Base-by-base conservation (phyloP, 768 basidiomycete species). In the Neoboletus brunneissimus region DNA sequence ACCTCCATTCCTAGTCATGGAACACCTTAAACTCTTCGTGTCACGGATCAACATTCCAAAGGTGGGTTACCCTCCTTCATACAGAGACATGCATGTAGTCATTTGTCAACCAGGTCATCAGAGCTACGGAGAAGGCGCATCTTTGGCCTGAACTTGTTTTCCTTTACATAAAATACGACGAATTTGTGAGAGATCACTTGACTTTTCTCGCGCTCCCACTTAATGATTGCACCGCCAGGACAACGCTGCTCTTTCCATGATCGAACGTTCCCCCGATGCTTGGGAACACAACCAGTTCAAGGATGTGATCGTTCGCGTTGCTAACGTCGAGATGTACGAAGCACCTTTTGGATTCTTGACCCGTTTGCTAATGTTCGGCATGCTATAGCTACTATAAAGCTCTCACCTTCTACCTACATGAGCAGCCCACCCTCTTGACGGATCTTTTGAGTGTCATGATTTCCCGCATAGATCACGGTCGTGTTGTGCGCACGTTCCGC, bases 261-360 rank as follows among this genome's bases (percentile, higher is more conserved):
- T 98, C 71, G 97, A 99, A 72, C 88, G 95, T 20, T 91, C 97
- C 2, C 84, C 92, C n/a, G 94, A 97, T 73, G 94, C 94, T 48
- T 99, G 95, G 95, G 97, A 99, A 55, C 97, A 99, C 77, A 95
- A 93, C 67, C 96, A 98, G 72, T 99, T 99, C 87, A 98, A 98
- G 81, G 97, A 98, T 64, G 88, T 97, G 55, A 83, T 97, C 53
- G 91, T 98, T 67, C 91, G 95, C 57, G 95, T 90, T 22, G 96
- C 97, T 47, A 99, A 99, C 67, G 84, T 98, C 59, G 97, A 99
- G 76, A 98, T 99, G 91, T 91, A 72, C 57, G 85, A 63, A 25
- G 2, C 49, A 49, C 5, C 37, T 27, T 40, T 13, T 37, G 7
- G 15, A 48, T 43, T 11, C 23, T 37, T 23, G 20, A 32, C 5